These are phyloP conservation scores for Cystobasidium sp. DNA, from an alignment of 1,284 basidiomycete genomes.

Conservation along the genomic window DNA sequence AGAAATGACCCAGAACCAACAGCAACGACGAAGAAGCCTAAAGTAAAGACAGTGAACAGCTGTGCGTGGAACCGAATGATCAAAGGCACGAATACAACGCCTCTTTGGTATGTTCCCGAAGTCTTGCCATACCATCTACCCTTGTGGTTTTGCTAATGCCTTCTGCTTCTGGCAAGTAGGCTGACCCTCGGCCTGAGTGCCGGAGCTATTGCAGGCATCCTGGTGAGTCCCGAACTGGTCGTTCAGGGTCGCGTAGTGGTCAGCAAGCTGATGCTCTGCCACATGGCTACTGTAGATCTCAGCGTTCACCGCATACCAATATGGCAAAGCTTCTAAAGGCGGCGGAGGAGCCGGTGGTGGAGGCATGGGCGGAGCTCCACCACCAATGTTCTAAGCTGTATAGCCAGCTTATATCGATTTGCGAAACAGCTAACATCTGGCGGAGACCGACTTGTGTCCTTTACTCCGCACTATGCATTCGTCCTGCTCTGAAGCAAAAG, in stretches of 20 bases:
- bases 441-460: too few species aligned
- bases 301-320: constrained; percentile 24
- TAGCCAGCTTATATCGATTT: too few species aligned
- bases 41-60: not conserved
- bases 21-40: not conserved
- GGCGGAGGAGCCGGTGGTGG: not conserved
- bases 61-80: constrained; percentile 31
- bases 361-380: constrained; percentile 18
- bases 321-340: constrained; percentile 11
- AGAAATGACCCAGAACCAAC: not conserved
- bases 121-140: not conserved
- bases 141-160: not conserved
- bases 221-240: not conserved
- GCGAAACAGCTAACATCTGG: too few species aligned
- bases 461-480: too few species aligned
- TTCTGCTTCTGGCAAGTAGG: not conserved
- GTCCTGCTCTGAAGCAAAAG: too few species aligned
- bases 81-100: constrained; percentile 27
- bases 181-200: constrained; percentile 25
- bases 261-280: not conserved
- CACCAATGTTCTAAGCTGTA: constrained; percentile 18
- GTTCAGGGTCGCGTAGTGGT: not conserved
- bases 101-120: constrained; percentile 24
- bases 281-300: not conserved
- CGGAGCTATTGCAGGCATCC: constrained; percentile 27